Evolutionary conservation across 2,329 filamentous ascomycete species (phyloP).

Genomic region (Aspergillus fumigatiaffinis): DNA sequence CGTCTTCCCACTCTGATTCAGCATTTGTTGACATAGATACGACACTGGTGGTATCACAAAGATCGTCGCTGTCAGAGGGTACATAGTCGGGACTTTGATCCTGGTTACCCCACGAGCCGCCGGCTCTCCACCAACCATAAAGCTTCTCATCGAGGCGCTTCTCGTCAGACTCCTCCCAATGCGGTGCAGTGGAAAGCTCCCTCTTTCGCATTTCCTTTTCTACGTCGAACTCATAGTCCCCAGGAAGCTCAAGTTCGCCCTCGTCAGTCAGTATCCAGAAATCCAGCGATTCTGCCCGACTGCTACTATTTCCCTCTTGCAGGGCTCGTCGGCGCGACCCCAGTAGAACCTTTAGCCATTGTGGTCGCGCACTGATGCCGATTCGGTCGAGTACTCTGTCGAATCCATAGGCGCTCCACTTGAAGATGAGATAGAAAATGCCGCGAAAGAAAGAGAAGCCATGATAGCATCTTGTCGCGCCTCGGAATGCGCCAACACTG

Average conservation of each 20-base stretch:
- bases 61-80: conserved; percentile 51
- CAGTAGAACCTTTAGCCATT: conserved; percentile 53
- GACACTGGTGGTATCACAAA: conserved; percentile 66
- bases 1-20: conserved; percentile 49
- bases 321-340: conserved; percentile 23
- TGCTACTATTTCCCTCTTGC: conserved; percentile 9
- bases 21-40: conserved; percentile 60
- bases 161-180: conserved; percentile 52
- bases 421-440: conserved; percentile 63
- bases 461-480: conserved; percentile 73
- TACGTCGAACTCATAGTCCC: conserved; percentile 68
- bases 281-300: conserved; percentile 35
- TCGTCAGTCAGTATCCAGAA: conserved; percentile 54
- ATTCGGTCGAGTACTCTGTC: conserved; percentile 54
- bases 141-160: conserved; percentile 67
- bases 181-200: conserved; percentile 42
- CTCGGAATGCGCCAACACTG: conserved; percentile 74
- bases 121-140: conserved; percentile 79
- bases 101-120: conserved; percentile 78
- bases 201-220: conserved; percentile 71
- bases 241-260: conserved; percentile 54
- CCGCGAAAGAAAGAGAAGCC: conserved; percentile 69
- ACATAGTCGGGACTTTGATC: conserved; percentile 78
- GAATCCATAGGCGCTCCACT: conserved; percentile 54
- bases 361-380: conserved; percentile 59